phyloP scores from a whole-genome alignment of 2,329 filamentous ascomycete species.

The Pseudogymnoascus sp. region DNA sequence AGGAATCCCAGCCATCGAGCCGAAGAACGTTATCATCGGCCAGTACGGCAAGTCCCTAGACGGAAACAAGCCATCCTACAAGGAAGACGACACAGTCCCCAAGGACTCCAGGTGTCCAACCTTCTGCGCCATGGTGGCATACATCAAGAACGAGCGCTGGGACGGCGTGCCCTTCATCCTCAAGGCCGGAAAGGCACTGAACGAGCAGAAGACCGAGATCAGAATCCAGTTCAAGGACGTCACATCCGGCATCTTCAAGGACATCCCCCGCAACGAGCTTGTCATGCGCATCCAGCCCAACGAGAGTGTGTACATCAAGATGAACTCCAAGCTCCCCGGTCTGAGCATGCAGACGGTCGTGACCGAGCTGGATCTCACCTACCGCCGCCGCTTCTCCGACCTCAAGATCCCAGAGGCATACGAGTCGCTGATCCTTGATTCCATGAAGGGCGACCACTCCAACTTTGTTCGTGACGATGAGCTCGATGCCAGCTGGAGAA shows the following conservation, averaged over 20 bases:
- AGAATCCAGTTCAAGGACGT: slow-evolving; percentile 99
- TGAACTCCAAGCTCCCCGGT: slow-evolving; percentile 99
- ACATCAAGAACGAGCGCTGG: slow-evolving; percentile 99
- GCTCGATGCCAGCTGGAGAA: slow-evolving; percentile 94
- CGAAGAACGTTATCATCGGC: slow-evolving; percentile 99
- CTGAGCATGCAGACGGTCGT: slow-evolving; percentile 99
- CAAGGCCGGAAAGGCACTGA: slow-evolving; percentile 97
- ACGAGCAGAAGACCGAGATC: slow-evolving; percentile 99
- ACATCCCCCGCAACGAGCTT: slow-evolving; percentile 97
- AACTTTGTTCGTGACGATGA: slow-evolving; percentile 98
- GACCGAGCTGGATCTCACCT: slow-evolving; percentile 95
- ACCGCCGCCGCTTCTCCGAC: slow-evolving; percentile 96
- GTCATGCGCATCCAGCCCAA: slow-evolving; percentile 99
- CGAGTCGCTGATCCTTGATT: slow-evolving; percentile 93
- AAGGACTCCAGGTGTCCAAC: slow-evolving; percentile 96
- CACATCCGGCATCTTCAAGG: slow-evolving; percentile 98
- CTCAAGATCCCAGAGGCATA: slow-evolving; percentile 99
- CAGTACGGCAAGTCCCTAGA: slow-evolving; percentile 96
- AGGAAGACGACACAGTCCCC: slow-evolving; percentile 96
- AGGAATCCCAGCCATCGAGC: slow-evolving; percentile 87
- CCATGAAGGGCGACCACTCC: slow-evolving; percentile 97
- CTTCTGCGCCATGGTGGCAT: slow-evolving; percentile 93
- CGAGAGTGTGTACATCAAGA: slow-evolving; percentile 99
- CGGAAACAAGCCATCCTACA: slow-evolving; percentile 93
- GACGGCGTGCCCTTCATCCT: slow-evolving; percentile 98